Evolutionary conservation across 169 alveolate genomes (phyloP).

Genomic region (Plasmodium cynomolgi): DNA sequence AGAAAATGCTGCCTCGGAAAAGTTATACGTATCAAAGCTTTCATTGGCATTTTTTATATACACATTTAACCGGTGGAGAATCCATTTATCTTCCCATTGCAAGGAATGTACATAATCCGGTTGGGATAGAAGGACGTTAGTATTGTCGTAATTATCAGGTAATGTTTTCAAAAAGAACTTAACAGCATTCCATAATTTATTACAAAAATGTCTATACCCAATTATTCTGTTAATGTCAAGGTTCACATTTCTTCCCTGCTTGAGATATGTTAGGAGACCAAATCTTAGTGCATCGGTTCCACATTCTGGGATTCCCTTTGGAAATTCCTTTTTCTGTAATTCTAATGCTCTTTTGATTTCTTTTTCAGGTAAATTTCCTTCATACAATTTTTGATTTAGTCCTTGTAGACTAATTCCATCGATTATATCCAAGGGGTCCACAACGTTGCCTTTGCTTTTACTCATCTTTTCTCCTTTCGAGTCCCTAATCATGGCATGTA

Average conservation of each 20-base stretch:
- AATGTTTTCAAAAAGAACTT: constrained; percentile 92
- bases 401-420: constrained; percentile 94
- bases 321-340: constrained; percentile 95
- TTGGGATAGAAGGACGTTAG: constrained; percentile 71
- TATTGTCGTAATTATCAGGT: constrained; percentile 81
- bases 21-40: constrained; percentile 91
- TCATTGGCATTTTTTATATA: constrained; percentile 84
- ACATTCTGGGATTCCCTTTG: constrained; percentile 99
- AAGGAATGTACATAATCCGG: constrained; percentile 76
- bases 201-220: constrained; percentile 97
- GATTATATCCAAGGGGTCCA: constrained; percentile 98
- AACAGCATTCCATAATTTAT: constrained; percentile 98
- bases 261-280: constrained; percentile 94
- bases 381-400: constrained; percentile 90
- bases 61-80: constrained; percentile 90
- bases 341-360: constrained; percentile 94
- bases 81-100: constrained; percentile 96
- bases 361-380: constrained; percentile 93
- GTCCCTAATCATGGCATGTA: constrained; percentile 99
- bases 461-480: constrained; percentile 98
- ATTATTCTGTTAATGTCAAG: constrained; percentile 97
- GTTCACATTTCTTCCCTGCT: constrained; percentile 96
- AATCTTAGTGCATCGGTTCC: constrained; percentile 99
- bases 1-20: constrained; percentile 95
- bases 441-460: constrained; percentile 98